Conservation (phyloP, 805 yeast genomes). For the Teunomyces lycoperdinae region DNA sequence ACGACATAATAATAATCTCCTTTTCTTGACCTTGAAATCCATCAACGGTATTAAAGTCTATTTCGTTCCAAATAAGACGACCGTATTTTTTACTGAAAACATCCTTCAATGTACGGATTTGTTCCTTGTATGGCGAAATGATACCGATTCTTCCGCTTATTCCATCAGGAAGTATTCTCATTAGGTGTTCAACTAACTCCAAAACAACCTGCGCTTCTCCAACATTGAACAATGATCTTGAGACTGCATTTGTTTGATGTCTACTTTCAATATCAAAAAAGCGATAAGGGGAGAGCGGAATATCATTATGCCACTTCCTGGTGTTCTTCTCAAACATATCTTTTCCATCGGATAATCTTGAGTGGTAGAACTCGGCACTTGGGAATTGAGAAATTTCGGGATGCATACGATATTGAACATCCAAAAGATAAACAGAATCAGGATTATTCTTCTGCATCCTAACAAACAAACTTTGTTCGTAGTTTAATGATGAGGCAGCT, state of each 20-base stretch:
- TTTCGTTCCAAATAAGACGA: conserved; percentile 52
- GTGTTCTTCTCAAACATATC: conserved; percentile 58
- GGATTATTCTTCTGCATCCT: conserved; percentile 76
- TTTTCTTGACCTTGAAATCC: conserved; percentile 98
- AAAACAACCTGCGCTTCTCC: conserved; percentile 73
- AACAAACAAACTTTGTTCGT: conserved; percentile 91
- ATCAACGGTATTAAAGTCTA: conserved; percentile 93
- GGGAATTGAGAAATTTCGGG: conserved; percentile 89
- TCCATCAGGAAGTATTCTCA: conserved; percentile 46
- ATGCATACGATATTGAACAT: conserved; percentile 96
- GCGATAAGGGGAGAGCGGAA: conserved; percentile 66
- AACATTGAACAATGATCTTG: conserved; percentile 69
- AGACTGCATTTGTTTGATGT: conserved; percentile 61
- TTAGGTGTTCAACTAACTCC: conserved; percentile 56
- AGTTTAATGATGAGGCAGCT: conserved; percentile 72
- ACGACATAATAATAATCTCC: conserved; percentile 87
- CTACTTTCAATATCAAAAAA: conserved; percentile 63
- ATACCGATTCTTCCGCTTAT: conserved; percentile 80
- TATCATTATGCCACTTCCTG: conserved; percentile 71
- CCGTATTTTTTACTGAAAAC: conserved; percentile 64
- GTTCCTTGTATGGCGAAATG: conserved; percentile 94
- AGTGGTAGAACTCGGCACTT: conserved; percentile 73
- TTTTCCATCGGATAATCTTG: conserved; percentile 73
- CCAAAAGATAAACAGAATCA: conserved; percentile 64
- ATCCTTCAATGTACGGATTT: conserved; percentile 57